Conservation (phyloP, 2,329 filamentous ascomycete genomes). For the Cladosporium oxysporum region DNA sequence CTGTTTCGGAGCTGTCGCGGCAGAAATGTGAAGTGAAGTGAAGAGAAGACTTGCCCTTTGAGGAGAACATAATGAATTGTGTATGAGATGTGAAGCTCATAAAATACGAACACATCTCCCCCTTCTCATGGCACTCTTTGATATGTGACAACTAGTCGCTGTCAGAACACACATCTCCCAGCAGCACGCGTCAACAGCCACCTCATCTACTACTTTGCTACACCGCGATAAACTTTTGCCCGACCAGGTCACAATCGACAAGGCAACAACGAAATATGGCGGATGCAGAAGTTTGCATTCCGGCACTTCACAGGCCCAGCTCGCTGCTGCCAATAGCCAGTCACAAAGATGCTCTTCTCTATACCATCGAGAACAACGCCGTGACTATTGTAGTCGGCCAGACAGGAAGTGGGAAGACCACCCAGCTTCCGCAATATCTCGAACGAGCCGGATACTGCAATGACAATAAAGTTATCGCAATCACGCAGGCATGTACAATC, state of each 20-base stretch:
- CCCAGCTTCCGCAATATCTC: conserved; percentile 90
- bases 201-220: neutral
- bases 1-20: neutral
- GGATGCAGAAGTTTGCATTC: conserved; percentile 60
- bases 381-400: conserved; percentile 91
- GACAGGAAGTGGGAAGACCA: conserved; percentile 94
- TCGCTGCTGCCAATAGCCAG: conserved; percentile 83
- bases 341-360: conserved; percentile 76
- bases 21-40: neutral
- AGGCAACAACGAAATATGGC: conserved; percentile 28
- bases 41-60: neutral
- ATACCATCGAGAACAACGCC: conserved; percentile 79
- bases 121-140: neutral
- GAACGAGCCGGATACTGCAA: conserved; percentile 86
- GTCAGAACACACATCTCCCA: neutral
- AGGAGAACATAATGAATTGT: neutral
- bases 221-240: neutral
- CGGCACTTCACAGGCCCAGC: conserved; percentile 81
- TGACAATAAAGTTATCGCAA: conserved; percentile 77
- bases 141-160: neutral
- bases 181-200: neutral
- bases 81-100: neutral
- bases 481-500: conserved; percentile 75
- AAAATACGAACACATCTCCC: neutral
- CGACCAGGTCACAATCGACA: neutral